Evolutionary conservation across 139 green algal species (phyloP).

Genomic region (Chlamydomonas sphaeroides): DNA sequence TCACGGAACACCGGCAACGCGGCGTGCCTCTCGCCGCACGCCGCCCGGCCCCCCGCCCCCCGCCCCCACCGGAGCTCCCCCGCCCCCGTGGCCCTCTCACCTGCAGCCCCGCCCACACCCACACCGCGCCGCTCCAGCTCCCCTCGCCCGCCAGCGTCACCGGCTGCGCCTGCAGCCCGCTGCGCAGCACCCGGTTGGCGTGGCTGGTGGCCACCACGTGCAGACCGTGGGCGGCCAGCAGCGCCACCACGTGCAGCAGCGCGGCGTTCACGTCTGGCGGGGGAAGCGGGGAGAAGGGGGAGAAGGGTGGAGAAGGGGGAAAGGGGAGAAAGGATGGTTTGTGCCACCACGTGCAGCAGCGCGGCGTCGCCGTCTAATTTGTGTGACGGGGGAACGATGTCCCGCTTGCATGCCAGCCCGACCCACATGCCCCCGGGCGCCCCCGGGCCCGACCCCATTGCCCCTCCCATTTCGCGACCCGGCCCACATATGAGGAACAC

Average conservation of each 20-base stretch:
- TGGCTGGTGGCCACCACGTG: constrained; percentile 53
- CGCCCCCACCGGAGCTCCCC: neutral
- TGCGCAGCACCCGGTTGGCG: constrained; percentile 40
- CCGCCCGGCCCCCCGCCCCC: neutral
- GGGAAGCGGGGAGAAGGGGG: too few relatives aligned
- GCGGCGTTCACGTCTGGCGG: constrained; percentile 66
- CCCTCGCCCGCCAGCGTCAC: constrained; percentile 37
- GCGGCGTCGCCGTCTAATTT: neutral
- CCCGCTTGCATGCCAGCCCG: too few relatives aligned
- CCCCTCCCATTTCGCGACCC: neutral
- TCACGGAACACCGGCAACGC: too few relatives aligned
- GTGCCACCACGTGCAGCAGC: constrained; percentile 59
- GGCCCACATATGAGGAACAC: constrained; percentile 75
- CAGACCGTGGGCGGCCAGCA: constrained; percentile 62
- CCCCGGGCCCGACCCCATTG: too few relatives aligned
- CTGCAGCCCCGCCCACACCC: constrained; percentile 46
- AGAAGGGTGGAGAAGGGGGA: too few relatives aligned
- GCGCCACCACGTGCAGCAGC: constrained; percentile 62
- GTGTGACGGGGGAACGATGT: neutral
- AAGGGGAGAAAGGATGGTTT: too few relatives aligned
- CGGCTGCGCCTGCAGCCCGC: constrained; percentile 29
- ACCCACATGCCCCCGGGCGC: too few relatives aligned
- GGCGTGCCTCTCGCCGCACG: too few relatives aligned
- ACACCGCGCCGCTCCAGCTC: constrained; percentile 21
- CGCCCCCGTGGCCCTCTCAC: neutral